Percentiles rank a stretch among this genome's conserved stretches.
These are phyloP conservation scores for Alternaria sp. DNA, from an alignment of 2,329 filamentous ascomycete species.

Conservation along the genomic window DNA sequence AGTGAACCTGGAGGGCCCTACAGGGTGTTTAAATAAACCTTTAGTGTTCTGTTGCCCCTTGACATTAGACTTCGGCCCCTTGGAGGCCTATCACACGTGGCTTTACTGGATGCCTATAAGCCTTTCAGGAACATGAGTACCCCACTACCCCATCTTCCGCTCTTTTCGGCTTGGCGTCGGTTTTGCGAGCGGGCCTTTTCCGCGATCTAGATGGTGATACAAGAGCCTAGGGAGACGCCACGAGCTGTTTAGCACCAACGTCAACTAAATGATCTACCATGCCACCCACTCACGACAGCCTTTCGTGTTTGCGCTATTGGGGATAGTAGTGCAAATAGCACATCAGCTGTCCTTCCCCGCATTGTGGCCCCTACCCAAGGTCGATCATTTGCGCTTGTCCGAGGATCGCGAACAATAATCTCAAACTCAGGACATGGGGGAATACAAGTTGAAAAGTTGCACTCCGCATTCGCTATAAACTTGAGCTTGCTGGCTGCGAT, in stretches of 20 bases:
- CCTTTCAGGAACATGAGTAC: constrained; percentile 2
- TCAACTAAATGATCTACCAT: background rate
- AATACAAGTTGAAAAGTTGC: background rate
- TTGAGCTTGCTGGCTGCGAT: background rate
- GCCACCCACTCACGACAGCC: constrained; percentile 5
- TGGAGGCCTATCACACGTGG: background rate
- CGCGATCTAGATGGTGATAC: constrained; percentile 8
- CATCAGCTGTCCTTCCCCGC: constrained; percentile 13
- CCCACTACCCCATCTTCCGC: background rate
- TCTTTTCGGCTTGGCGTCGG: constrained; percentile 5
- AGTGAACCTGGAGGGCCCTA: background rate
- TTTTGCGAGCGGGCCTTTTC: constrained; percentile 2
- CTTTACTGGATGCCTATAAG: background rate
- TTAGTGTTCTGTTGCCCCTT: background rate
- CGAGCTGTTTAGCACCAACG: constrained; percentile 6
- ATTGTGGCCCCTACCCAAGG: background rate
- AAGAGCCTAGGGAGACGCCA: constrained; percentile 1
- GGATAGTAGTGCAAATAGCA: background rate
- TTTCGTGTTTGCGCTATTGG: background rate
- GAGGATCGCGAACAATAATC: background rate
- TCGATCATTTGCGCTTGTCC: constrained; percentile 6
- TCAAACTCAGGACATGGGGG: background rate
- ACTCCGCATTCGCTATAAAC: background rate
- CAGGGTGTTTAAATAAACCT: constrained; percentile 6
- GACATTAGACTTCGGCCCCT: background rate